These are phyloP conservation scores for Pythium dissimile DNA, from an alignment of 352 stramenopile genomes.

Conservation along the genomic window DNA sequence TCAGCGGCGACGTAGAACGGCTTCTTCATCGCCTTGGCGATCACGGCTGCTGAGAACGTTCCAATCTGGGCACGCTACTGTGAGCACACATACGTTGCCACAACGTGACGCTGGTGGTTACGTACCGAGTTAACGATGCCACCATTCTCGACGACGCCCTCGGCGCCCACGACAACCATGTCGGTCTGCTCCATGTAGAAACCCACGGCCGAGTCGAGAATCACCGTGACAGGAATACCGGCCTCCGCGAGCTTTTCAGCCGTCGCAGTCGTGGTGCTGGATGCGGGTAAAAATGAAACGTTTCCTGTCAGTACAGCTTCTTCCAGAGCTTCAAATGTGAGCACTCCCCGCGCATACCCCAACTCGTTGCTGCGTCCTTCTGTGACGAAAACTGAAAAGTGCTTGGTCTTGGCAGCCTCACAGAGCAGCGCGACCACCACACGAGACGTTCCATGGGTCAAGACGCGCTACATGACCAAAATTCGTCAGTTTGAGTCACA, in stretches of 20 bases:
- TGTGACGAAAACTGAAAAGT: slow-evolving; percentile 93
- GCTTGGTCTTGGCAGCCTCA: slow-evolving; percentile 89
- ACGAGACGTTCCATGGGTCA: slow-evolving; percentile 92
- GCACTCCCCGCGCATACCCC: slow-evolving; percentile 54
- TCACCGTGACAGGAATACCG: slow-evolving; percentile 94
- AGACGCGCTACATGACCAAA: slow-evolving; percentile 54
- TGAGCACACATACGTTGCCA: not conserved
- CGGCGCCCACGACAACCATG: slow-evolving; percentile 94
- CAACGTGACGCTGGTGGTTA: not conserved
- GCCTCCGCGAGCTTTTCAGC: slow-evolving; percentile 80
- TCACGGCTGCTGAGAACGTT: slow-evolving; percentile 93
- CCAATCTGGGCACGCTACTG: slow-evolving; percentile 69
- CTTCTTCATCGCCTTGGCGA: slow-evolving; percentile 94
- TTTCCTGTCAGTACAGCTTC: no score
- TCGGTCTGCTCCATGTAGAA: slow-evolving; percentile 96
- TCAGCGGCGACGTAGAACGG: slow-evolving; percentile 98
- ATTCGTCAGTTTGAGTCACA: no score
- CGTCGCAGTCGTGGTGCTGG: slow-evolving; percentile 38
- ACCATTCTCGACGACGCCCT: slow-evolving; percentile 97
- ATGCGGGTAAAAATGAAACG: not conserved
- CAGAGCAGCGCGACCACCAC: slow-evolving; percentile 91
- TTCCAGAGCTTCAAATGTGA: not conserved
- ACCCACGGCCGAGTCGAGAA: slow-evolving; percentile 94
- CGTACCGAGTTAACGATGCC: slow-evolving; percentile 96
- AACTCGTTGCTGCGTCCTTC: slow-evolving; percentile 90